These are phyloP conservation scores for Microthlaspi erraticum DNA, from an alignment of 345 rosid species.

Conservation along the genomic window DNA sequence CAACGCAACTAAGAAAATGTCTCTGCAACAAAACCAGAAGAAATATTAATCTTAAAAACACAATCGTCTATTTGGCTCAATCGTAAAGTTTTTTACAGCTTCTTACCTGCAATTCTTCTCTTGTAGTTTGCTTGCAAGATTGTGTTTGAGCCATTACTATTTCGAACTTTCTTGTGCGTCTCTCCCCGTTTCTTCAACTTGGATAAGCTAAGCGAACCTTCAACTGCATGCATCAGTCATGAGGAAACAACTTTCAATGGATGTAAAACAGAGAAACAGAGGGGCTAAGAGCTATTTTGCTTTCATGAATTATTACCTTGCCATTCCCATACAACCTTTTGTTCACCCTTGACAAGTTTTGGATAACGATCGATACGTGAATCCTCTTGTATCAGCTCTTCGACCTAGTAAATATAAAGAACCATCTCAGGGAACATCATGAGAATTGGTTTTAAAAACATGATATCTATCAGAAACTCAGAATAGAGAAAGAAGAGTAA, in stretches of 20 bases:
- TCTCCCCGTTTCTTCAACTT: slow-evolving; percentile 54
- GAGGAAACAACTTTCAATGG: slow-evolving; percentile 14
- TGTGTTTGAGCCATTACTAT: slow-evolving; percentile 28
- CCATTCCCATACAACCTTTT: slow-evolving; percentile 97
- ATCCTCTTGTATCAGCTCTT: slow-evolving; percentile 84
- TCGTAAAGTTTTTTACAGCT: slow-evolving; percentile 34
- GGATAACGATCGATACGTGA: slow-evolving; percentile 86
- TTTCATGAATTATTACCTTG: slow-evolving; percentile 59
- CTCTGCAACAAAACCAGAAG: slow-evolving; percentile 31
- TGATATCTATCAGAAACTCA: background rate
- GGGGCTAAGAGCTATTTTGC: background rate
- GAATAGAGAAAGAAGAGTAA: slow-evolving; percentile 6
- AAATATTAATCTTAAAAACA: slow-evolving; percentile 3
- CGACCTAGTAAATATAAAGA: slow-evolving; percentile 62
- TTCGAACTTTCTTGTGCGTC: slow-evolving; percentile 44
- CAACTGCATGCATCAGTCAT: slow-evolving; percentile 51
- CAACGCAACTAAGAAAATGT: slow-evolving; percentile 18
- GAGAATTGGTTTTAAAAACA: background rate
- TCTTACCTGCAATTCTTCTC: slow-evolving; percentile 49
- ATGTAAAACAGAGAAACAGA: slow-evolving; percentile 9
- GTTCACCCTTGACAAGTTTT: slow-evolving; percentile 83
- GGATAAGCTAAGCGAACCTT: slow-evolving; percentile 73
- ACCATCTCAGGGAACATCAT: background rate
- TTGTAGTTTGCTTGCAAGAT: slow-evolving; percentile 38
- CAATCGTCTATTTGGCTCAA: slow-evolving; percentile 17